Evolutionary conservation across 306 rosid genomes (phyloP), one percentile per base, ranked within the genome.

Genomic region (Prosopis cineraria): DNA sequence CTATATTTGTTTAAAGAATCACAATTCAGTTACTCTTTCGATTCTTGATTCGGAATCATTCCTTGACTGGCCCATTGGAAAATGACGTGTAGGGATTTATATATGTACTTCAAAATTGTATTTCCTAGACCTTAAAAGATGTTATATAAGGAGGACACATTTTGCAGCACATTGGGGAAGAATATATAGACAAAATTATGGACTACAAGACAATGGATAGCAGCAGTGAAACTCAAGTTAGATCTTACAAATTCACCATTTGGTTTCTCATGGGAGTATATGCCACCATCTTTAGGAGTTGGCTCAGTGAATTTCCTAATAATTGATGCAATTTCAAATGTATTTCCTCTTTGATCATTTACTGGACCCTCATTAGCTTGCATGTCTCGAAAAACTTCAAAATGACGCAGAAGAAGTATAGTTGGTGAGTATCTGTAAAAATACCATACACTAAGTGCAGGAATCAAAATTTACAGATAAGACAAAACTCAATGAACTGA

Each of bases 321-420:
- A 76, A 91, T 88, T 47, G 97, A 90, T 77, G 98, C 98, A 85
- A 91, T 87, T 86, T 91, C 97, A 53, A 93, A 80, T 65, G 83
- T 63, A 45, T 89, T 81, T 80, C 98, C 93, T 72, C 78, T 82
- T 87, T 93, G 95, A 78, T 95, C 96, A 82, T 70, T 88, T 78
- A 85, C 83, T 14, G 91, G 75, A 80, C 85, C 87, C 58, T 93
- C 98, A 0, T 72, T 75, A 2, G 93, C 81, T 55, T 79, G 87
- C 30, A 86, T 84, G 83, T 95, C 90, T 70, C 86, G 90, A 66
- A 95, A 95, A 79, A 91, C 91, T 58, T 93, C 96, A 87, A 95
- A 95, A 90, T 91, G 93, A 50, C 97, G 93, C 69, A 95, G 97
- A 82, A 95, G 93, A 79, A 93, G 90, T 85, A 95, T 86, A 41